Evolutionary conservation across 2,329 filamentous ascomycete genomes (phyloP).

Genomic region (Talaromyces sp.): DNA sequence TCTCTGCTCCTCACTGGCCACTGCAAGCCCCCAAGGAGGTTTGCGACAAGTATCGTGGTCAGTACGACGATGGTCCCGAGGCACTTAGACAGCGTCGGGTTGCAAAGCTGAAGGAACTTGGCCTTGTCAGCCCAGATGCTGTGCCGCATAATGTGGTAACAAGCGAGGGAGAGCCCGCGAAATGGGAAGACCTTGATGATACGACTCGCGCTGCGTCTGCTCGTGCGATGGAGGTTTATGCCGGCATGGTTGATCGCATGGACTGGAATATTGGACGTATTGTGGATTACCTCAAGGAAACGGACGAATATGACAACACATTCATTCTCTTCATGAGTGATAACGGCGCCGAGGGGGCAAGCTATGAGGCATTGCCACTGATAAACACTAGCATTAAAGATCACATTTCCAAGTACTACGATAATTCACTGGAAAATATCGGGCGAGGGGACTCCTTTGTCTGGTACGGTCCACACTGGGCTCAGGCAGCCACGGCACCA

Average conservation of each 20-base stretch:
- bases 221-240: slow-evolving; percentile 47
- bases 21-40: slow-evolving; percentile 45
- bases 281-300: slow-evolving; percentile 40
- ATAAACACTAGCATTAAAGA: slow-evolving; percentile 36
- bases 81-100: slow-evolving; percentile 42
- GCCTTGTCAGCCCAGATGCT: slow-evolving; percentile 38
- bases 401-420: slow-evolving; percentile 41
- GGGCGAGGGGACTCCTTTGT: slow-evolving; percentile 43
- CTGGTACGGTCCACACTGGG: slow-evolving; percentile 48
- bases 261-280: slow-evolving; percentile 44
- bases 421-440: slow-evolving; percentile 45
- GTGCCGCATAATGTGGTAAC: slow-evolving; percentile 40
- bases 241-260: slow-evolving; percentile 47
- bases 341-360: slow-evolving; percentile 46
- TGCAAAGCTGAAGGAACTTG: slow-evolving; percentile 40
- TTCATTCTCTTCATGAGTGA: slow-evolving; percentile 48
- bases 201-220: slow-evolving; percentile 36
- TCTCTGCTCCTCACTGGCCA: slow-evolving; percentile 51
- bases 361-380: slow-evolving; percentile 42
- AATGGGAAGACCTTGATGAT: slow-evolving; percentile 35
- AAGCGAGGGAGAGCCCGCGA: slow-evolving; percentile 28
- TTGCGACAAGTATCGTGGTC: slow-evolving; percentile 44
- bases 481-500: slow-evolving; percentile 42
- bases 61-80: slow-evolving; percentile 48
- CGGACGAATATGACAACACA: slow-evolving; percentile 45